Conservation (phyloP, 306 rosid genomes). For the Cajanus cajan region DNA sequence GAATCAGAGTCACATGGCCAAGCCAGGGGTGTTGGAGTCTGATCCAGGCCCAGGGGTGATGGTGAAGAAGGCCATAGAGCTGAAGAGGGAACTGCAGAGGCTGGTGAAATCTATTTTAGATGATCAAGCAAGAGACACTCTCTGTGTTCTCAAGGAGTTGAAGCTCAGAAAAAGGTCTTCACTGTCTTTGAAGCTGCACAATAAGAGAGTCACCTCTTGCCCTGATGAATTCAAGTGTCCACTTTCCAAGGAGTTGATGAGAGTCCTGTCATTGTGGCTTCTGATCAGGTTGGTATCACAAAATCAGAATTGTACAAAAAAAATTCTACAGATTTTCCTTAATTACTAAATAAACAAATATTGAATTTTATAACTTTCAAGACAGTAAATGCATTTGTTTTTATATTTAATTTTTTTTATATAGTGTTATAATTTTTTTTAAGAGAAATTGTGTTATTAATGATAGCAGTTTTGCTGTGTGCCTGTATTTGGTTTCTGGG, state of each 20-base stretch:
- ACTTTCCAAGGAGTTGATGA: slow-evolving; percentile 82
- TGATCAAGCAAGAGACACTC: slow-evolving; percentile 62
- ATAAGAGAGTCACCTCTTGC: slow-evolving; percentile 43
- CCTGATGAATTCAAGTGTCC: slow-evolving; percentile 86
- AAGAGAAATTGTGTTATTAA: neutral
- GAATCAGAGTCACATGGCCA: slow-evolving; percentile 71
- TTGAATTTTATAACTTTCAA: neutral
- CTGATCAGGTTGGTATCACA: slow-evolving; percentile 72
- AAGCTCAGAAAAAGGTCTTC: slow-evolving; percentile 51
- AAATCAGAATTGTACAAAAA: too few relatives aligned
- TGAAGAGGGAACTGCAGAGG: slow-evolving; percentile 79
- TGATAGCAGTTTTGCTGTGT: slow-evolving; percentile 6
- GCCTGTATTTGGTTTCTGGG: slow-evolving; percentile 8
- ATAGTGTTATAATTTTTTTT: neutral
- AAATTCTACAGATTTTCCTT: too few relatives aligned
- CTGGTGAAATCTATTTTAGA: slow-evolving; percentile 58
- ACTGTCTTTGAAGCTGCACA: slow-evolving; percentile 45
- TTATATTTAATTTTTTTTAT: neutral
- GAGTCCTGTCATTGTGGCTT: slow-evolving; percentile 83
- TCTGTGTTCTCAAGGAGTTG: slow-evolving; percentile 59
- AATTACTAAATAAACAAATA: neutral
- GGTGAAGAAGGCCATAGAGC: slow-evolving; percentile 54
- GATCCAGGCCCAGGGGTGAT: slow-evolving; percentile 62
- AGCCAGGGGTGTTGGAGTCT: slow-evolving; percentile 58
- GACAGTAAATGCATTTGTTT: neutral